A percentile compares a stretch with the other conserved stretches of the same genome.
Conservation (phyloP, 78 protist genomes). For the Planoprotostelium fungivorum region DNA sequence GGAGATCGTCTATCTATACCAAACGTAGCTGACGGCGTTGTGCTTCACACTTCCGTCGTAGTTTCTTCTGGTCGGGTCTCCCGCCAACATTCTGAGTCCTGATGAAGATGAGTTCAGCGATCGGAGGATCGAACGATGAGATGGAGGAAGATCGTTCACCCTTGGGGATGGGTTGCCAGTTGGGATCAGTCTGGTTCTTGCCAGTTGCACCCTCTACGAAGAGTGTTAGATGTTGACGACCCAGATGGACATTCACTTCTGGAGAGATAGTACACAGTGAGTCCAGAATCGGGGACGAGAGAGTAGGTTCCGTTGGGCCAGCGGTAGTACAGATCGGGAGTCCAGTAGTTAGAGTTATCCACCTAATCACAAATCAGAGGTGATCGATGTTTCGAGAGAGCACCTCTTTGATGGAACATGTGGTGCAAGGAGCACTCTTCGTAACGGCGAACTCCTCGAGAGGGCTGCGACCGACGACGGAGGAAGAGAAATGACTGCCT, state of each 20-base stretch:
- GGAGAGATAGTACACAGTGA: neutral
- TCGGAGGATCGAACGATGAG: no score
- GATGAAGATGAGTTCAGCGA: no score
- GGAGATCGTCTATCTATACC: neutral
- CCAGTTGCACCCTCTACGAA: neutral
- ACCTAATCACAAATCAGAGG: neutral
- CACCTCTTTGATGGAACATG: neutral
- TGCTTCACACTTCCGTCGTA: neutral
- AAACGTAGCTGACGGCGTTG: neutral
- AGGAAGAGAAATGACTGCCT: neutral
- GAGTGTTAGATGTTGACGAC: neutral
- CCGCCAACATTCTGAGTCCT: neutral
- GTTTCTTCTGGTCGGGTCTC: neutral
- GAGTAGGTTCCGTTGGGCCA: neutral
- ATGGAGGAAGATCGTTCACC: no score
- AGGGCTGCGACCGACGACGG: neutral
- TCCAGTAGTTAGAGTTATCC: neutral
- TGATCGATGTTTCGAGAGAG: neutral
- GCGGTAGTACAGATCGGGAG: neutral
- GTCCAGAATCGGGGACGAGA: neutral
- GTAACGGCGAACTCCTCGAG: neutral
- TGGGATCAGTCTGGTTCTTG: neutral
- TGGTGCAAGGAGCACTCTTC: neutral
- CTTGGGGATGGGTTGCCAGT: neutral
- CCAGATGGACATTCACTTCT: neutral